These are phyloP conservation scores for Citeromyces hawaiiensis DNA, from an alignment of 1,139 yeast species.

Conservation along the genomic window DNA sequence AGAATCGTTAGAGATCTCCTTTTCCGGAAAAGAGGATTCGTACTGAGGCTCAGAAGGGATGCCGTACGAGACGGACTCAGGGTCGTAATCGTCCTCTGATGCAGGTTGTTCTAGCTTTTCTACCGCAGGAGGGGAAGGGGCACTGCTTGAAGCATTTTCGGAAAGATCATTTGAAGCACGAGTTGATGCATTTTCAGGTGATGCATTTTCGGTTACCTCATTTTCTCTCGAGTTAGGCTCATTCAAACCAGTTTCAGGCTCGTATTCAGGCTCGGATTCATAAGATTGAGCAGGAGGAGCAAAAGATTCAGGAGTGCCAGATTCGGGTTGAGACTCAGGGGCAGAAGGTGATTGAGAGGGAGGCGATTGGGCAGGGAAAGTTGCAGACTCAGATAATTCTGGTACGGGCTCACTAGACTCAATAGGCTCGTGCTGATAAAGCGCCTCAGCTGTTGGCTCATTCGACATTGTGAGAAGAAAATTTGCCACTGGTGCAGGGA, in stretches of 20 bases:
- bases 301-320: neutral
- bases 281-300: neutral
- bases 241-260: neutral
- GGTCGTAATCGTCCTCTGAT: constrained; percentile 4
- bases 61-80: neutral
- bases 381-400: too few relatives aligned
- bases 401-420: neutral
- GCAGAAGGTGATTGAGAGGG: neutral
- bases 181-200: too few relatives aligned
- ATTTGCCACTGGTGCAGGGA: neutral
- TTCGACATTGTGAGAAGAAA: neutral
- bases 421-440: neutral
- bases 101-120: constrained; percentile 1
- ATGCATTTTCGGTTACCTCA: neutral
- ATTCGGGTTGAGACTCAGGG: neutral
- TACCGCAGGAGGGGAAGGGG: neutral
- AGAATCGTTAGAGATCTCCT: neutral
- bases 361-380: neutral
- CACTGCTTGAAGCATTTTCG: neutral
- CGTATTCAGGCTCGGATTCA: neutral
- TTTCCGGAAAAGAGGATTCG: neutral
- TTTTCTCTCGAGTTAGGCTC: neutral
- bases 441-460: neutral
- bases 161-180: neutral
- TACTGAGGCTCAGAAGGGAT: neutral